A percentile compares a stretch with the other conserved stretches of the same genome.
phyloP scores from a whole-genome alignment of 352 stramenopile genomes.

The Globisporangium middletonii region DNA sequence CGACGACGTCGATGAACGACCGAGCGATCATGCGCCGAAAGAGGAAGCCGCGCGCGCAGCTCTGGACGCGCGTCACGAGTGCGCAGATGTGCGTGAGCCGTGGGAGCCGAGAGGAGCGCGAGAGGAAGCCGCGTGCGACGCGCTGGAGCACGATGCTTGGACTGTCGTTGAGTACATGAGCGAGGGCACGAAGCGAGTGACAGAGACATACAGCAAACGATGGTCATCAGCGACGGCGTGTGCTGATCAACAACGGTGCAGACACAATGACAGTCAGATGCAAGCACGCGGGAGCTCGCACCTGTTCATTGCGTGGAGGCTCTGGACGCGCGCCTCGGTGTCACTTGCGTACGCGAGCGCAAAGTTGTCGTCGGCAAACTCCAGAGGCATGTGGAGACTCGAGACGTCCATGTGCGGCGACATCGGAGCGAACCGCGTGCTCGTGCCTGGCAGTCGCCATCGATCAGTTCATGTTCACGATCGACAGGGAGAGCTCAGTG shows the following conservation, averaged over 20 bases:
- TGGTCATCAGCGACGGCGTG: no score
- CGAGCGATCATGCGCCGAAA: slow-evolving; percentile 36
- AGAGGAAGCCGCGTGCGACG: slow-evolving; percentile 44
- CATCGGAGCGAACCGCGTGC: slow-evolving; percentile 4
- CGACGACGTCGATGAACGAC: slow-evolving; percentile 47
- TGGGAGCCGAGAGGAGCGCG: slow-evolving; percentile 28
- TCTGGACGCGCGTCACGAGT: slow-evolving; percentile 50
- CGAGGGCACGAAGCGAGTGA: not conserved
- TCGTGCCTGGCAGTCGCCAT: slow-evolving; percentile 3
- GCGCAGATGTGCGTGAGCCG: slow-evolving; percentile 36
- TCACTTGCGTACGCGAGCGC: slow-evolving; percentile 30
- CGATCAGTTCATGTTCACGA: no score
- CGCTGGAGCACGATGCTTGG: slow-evolving; percentile 32
- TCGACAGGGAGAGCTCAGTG: not conserved
- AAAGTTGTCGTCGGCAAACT: slow-evolving; percentile 39
- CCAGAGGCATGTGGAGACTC: slow-evolving; percentile 28
- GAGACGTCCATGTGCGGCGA: slow-evolving; percentile 15
- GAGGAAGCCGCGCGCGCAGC: slow-evolving; percentile 53
- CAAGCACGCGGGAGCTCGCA: not conserved
- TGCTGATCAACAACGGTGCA: not conserved
- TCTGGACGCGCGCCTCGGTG: slow-evolving; percentile 21
- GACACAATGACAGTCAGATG: no score
- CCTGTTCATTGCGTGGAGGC: slow-evolving; percentile 39
- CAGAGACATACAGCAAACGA: not conserved
- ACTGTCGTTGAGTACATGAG: slow-evolving; percentile 1